Evolutionary conservation across 2,329 filamentous ascomycete species (phyloP).

Genomic region (Aspergillus unguis): DNA sequence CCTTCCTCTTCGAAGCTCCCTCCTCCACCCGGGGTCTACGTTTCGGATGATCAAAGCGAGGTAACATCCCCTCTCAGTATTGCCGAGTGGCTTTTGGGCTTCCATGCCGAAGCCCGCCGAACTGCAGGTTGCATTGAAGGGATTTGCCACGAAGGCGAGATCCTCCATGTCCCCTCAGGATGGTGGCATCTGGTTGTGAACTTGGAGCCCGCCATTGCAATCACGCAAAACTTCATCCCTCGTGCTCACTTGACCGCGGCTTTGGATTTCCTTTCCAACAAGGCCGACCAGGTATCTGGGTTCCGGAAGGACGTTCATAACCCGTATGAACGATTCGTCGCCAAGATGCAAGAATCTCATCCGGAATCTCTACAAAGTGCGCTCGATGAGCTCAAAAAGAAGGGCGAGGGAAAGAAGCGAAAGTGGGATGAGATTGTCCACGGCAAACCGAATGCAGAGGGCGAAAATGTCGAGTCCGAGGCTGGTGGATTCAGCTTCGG

Average conservation of each 20-base stretch:
- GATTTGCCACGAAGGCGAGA: conserved; percentile 77
- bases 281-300: conserved; percentile 80
- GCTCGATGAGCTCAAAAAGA: conserved; percentile 62
- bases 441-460: conserved; percentile 42
- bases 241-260: conserved; percentile 68
- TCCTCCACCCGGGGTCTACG: conserved; percentile 81
- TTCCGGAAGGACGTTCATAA: conserved; percentile 70
- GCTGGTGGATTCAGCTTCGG: conserved; percentile 61
- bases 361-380: conserved; percentile 67
- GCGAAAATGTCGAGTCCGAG: conserved; percentile 21
- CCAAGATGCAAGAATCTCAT: conserved; percentile 60
- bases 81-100: conserved; percentile 90
- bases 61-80: conserved; percentile 93
- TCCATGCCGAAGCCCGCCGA: conserved; percentile 76
- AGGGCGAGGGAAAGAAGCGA: conserved; percentile 64
- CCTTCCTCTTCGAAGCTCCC: conserved; percentile 62
- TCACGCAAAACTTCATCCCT: conserved; percentile 96
- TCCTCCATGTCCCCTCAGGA: conserved; percentile 86
- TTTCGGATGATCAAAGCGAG: conserved; percentile 84
- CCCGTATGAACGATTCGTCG: conserved; percentile 71
- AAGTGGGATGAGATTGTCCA: conserved; percentile 82
- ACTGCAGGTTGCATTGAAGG: conserved; percentile 79
- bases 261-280: conserved; percentile 75
- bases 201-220: conserved; percentile 74
- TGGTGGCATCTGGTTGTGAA: conserved; percentile 99